Base-by-base conservation (phyloP, 2,329 filamentous ascomycete genomes). In the Trichothecium roseum region DNA sequence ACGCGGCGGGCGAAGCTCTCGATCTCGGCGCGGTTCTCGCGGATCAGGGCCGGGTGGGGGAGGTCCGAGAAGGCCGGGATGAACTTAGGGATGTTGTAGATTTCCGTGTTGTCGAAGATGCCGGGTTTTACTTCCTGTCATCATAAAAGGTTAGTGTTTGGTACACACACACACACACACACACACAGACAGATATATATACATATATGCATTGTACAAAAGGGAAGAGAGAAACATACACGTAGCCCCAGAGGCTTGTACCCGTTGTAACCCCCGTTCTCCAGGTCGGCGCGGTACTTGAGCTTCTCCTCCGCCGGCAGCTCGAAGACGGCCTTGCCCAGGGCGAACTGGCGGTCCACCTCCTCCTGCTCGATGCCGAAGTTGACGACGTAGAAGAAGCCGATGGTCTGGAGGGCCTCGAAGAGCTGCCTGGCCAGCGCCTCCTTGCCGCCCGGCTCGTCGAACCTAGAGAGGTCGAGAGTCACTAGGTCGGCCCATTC, bases 341-440 rank as follows among this genome's bases (percentile, higher is more conserved):
- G 63, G 10, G 74, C 71, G 41, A 78, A 80, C 42, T 80, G 74
- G 5, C 62, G 58, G 42, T 79, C 67, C 2, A 80, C 64, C 47
- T 75, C 60, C 32, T 76, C 72, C 48, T 78, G 72, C 1, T 55
- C 57, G n/a, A 80, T 60, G 22, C 73, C 74, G 41, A 72, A 78
- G 53, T 78, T 76, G 39, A 68, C 69, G 15, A 79, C 67, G 41
- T 78, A 78, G 55, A 79, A 80, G 56, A 79, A 74, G 1, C 74
- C 44, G 28, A 66, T 60, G 26, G 64, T 55, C 22, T 63, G 57
- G 8, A 72, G 66, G 3, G 72, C 72, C 35, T 75, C 66, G 15
- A 68, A 62, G 1, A 78, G 59, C 42, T 75, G 68, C 32, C 64
- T 60, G 1, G 70, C 68, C 1, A 78, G 54, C 28, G 56, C 55